Percentiles rank a stretch among this genome's conserved stretches.
Conservation (phyloP, 805 yeast species). For the Priceomyces carsonii region DNA sequence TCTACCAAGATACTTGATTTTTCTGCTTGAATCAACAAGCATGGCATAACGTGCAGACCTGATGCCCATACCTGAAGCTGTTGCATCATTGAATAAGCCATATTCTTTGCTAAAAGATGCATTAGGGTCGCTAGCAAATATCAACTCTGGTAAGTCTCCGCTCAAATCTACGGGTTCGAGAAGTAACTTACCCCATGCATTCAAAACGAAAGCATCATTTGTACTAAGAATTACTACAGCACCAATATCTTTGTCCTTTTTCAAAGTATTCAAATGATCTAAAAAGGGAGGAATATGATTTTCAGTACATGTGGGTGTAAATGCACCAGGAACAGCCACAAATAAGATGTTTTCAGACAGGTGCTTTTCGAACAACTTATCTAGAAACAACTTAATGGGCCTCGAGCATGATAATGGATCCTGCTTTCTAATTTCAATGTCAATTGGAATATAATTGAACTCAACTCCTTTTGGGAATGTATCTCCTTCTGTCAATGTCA, state of each 20-base stretch:
- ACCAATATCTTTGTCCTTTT: conserved; percentile 28
- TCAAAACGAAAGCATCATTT: conserved; percentile 44
- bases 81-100: conserved; percentile 34
- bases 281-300: conserved; percentile 43
- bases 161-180: conserved; percentile 22
- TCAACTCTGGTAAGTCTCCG: conserved; percentile 28
- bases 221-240: conserved; percentile 38
- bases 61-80: conserved; percentile 37
- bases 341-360: conserved; percentile 27
- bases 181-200: conserved; percentile 47
- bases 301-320: conserved; percentile 62
- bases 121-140: conserved; percentile 43
- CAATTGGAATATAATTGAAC: conserved; percentile 41
- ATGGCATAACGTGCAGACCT: conserved; percentile 44
- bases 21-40: conserved; percentile 27
- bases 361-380: conserved; percentile 27
- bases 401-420: conserved; percentile 35
- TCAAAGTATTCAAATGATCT: conserved; percentile 27
- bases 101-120: conserved; percentile 32
- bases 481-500: conserved; percentile 24
- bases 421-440: conserved; percentile 21
- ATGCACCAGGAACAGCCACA: conserved; percentile 64
- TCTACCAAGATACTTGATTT: conserved; percentile 35
- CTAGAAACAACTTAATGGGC: conserved; percentile 35
- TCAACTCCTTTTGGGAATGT: conserved; percentile 34